Percentiles rank a stretch among this genome's conserved stretches.
Evolutionary conservation across 225 moss, liverwort and hornwort genomes (phyloP).

Genomic region (Ulota crispa): DNA sequence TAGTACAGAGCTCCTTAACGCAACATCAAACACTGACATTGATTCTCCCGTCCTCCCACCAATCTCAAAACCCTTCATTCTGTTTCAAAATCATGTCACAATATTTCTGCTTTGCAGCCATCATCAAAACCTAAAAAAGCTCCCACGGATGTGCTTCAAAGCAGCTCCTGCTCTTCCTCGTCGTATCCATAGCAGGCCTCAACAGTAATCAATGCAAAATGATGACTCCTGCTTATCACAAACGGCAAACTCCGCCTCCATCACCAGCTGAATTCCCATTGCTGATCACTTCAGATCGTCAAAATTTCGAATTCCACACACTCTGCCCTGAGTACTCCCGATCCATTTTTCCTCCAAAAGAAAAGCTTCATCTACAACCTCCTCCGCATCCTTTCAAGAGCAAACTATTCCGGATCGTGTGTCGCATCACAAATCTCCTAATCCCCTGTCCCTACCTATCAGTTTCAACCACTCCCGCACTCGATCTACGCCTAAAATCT

Average conservation of each 20-base stretch:
- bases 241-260: not conserved
- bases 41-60: constrained; percentile 30
- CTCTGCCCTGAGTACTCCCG: not conserved
- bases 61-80: constrained; percentile 39
- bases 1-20: not conserved
- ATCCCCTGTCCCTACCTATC: constrained; percentile 3
- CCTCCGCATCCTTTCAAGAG: not conserved
- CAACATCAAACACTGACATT: constrained; percentile 32
- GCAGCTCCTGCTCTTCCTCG: constrained; percentile 26
- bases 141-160: constrained; percentile 15
- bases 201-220: not conserved
- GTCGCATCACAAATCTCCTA: not conserved
- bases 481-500: constrained; percentile 7
- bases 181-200: constrained; percentile 26
- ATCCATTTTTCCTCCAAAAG: constrained; percentile 7
- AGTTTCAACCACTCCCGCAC: not conserved
- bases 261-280: constrained; percentile 35
- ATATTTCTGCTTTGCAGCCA: constrained; percentile 42
- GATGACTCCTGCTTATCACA: constrained; percentile 4
- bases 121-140: constrained; percentile 37
- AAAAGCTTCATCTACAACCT: not conserved
- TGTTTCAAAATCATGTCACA: constrained; percentile 36
- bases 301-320: not conserved
- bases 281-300: constrained; percentile 24
- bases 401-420: constrained; percentile 17